Percentiles rank a stretch among this genome's conserved stretches.
phyloP scores from a whole-genome alignment of 257 asterid species.

The Plectranthus barbatus region DNA sequence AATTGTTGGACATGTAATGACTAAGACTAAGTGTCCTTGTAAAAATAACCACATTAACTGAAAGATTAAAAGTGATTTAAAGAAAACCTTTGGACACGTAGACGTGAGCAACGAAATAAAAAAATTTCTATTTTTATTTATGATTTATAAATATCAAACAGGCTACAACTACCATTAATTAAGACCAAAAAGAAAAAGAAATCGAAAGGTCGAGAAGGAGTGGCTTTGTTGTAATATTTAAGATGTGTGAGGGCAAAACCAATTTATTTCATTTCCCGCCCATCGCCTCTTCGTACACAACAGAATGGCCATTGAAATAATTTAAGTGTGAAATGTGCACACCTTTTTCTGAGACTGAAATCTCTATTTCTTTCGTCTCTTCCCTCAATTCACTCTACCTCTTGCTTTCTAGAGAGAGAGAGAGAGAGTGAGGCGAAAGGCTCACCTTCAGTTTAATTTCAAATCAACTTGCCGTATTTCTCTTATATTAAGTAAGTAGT shows the following conservation, averaged over 20 bases:
- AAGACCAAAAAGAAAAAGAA: neutral
- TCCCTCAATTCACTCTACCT: neutral
- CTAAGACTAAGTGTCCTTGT: no score
- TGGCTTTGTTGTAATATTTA: conserved; percentile 22
- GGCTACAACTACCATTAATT: neutral
- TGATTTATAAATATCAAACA: no score
- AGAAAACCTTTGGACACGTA: no score
- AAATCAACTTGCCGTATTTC: neutral
- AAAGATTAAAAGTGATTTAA: no score
- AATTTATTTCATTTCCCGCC: conserved; percentile 36
- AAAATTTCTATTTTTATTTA: no score
- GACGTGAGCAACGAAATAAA: neutral
- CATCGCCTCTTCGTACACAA: conserved; percentile 17
- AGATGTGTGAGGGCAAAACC: conserved; percentile 14
- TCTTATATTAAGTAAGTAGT: neutral
- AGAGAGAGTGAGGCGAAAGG: neutral
- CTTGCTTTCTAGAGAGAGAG: neutral
- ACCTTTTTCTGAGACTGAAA: neutral
- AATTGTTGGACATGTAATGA: no score
- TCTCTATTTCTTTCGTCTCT: neutral
- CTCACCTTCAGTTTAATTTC: neutral
- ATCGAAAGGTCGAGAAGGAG: neutral
- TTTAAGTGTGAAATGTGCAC: neutral
- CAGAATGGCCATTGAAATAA: conserved; percentile 15
- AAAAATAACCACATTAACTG: no score